Evolutionary conservation across 495 filamentous ascomycete species (phyloP).

Genomic region (Terfezia claveryi): DNA sequence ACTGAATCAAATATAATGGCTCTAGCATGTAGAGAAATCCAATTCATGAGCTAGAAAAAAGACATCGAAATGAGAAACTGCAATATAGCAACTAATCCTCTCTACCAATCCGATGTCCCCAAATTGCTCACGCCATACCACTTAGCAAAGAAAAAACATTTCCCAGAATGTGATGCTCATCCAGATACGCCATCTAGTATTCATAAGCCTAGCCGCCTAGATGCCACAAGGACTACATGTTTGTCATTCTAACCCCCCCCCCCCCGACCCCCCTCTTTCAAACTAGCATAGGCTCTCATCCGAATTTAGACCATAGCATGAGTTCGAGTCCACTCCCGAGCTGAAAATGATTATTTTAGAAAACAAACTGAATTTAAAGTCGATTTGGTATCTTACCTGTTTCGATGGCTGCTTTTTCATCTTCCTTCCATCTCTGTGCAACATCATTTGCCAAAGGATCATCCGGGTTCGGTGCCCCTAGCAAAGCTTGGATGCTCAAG

Average conservation of each 20-base stretch:
- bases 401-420: slow-evolving; percentile 58
- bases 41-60: too few relatives aligned
- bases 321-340: slow-evolving; percentile 17
- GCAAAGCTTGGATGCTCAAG: slow-evolving; percentile 85
- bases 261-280: not conserved
- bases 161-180: too few relatives aligned
- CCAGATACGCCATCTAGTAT: too few relatives aligned
- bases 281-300: not conserved
- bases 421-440: slow-evolving; percentile 93
- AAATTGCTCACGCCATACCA: not conserved
- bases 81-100: too few relatives aligned
- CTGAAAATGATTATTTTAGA: slow-evolving; percentile 1
- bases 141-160: not conserved
- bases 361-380: not conserved
- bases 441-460: slow-evolving; percentile 94
- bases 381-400: slow-evolving; percentile 10
- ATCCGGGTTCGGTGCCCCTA: slow-evolving; percentile 92
- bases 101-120: not conserved
- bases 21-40: too few relatives aligned
- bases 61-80: too few relatives aligned
- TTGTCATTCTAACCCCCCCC: not conserved
- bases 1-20: too few relatives aligned
- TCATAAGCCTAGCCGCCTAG: too few relatives aligned
- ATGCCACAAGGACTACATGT: not conserved
- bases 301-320: slow-evolving; percentile 13